phyloP scores from a whole-genome alignment of 331 rosid species.

The Quercus lobata region DNA sequence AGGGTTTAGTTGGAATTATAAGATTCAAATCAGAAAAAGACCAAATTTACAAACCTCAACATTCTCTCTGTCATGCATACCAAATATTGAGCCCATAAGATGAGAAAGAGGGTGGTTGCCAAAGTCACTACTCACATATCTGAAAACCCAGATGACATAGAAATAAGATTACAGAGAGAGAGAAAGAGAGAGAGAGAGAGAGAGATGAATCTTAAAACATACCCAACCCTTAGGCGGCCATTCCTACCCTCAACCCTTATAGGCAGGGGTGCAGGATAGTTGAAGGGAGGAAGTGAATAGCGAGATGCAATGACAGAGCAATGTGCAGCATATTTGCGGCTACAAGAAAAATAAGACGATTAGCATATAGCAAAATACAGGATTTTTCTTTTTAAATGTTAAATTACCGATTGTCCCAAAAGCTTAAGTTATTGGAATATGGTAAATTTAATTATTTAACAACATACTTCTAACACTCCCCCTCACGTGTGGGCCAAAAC shows the following conservation, averaged over 20 bases:
- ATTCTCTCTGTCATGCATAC: conserved; percentile 85
- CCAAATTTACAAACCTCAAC: conserved; percentile 63
- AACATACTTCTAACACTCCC: too few relatives aligned
- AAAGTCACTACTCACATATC: conserved; percentile 96
- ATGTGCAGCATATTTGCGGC: conserved; percentile 96
- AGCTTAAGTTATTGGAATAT: too few relatives aligned
- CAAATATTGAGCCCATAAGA: conserved; percentile 97
- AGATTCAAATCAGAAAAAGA: background rate
- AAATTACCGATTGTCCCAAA: too few relatives aligned
- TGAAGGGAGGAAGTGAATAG: conserved; percentile 72
- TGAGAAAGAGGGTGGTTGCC: conserved; percentile 99
- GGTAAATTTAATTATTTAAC: too few relatives aligned
- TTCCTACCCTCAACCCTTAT: conserved; percentile 65
- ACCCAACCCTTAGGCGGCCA: conserved; percentile 87
- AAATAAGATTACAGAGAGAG: background rate
- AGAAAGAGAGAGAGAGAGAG: background rate
- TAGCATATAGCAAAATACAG: background rate
- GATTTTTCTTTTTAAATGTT: background rate
- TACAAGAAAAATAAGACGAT: conserved; percentile 21
- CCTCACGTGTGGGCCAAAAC: too few relatives aligned
- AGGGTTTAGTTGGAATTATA: background rate
- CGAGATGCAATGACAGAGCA: conserved; percentile 94
- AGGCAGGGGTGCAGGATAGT: conserved; percentile 66
- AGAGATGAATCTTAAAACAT: conserved; percentile 19
- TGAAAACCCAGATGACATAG: conserved; percentile 31